These are phyloP conservation scores for Rheum nobile DNA, from an alignment of 148 eudicot genomes.

Conservation along the genomic window DNA sequence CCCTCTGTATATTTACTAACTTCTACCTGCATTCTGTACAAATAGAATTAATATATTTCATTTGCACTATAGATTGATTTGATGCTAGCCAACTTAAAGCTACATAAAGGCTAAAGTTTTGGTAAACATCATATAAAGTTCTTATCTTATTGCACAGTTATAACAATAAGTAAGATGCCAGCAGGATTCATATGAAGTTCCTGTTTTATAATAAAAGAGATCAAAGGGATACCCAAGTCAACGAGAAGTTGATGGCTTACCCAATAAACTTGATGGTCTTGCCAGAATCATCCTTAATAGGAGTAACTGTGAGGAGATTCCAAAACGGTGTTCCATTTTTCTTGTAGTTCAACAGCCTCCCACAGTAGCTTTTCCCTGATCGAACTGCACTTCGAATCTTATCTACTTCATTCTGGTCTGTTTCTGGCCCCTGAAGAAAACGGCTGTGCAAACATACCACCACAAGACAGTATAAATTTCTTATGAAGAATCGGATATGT, in stretches of 20 bases:
- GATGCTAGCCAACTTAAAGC: neutral
- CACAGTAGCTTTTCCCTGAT: constrained; percentile 81
- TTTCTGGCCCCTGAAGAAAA: constrained; percentile 84
- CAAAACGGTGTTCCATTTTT: constrained; percentile 97
- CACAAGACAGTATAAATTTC: neutral
- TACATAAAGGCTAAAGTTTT: no score
- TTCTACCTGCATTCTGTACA: constrained; percentile 96
- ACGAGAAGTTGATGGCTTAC: constrained; percentile 22
- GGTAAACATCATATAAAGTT: no score
- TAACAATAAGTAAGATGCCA: neutral
- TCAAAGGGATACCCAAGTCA: neutral
- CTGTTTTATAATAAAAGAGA: neutral
- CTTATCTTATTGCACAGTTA: no score
- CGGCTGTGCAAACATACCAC: constrained; percentile 46
- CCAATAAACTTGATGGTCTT: constrained; percentile 85
- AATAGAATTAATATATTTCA: constrained; percentile 1
- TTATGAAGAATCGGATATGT: neutral
- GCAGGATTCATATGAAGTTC: neutral
- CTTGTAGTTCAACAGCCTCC: constrained; percentile 84
- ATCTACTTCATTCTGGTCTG: constrained; percentile 75
- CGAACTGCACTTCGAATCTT: constrained; percentile 63
- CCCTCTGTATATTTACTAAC: constrained; percentile 99
- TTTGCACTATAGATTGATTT: neutral
- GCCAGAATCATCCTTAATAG: constrained; percentile 77
- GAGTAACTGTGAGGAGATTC: constrained; percentile 92